Base-by-base conservation (phyloP, 306 rosid species). In the Crotalaria pallida region DNA sequence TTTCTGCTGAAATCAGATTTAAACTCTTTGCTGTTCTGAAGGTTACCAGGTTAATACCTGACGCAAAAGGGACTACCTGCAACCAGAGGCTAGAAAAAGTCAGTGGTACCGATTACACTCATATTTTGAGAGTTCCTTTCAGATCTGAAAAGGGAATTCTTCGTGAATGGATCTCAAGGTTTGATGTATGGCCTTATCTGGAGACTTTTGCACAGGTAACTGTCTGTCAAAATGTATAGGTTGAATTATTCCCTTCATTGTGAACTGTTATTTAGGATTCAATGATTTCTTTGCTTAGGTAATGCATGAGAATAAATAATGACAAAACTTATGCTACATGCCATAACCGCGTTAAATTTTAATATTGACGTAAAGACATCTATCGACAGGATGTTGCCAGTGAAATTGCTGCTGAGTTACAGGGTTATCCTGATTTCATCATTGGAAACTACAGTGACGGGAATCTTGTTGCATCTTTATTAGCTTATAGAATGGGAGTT, bases 361-460 rank as follows among this genome's bases (percentile, higher is more conserved):
- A 55, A 63, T 52, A 31, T 29, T 11, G 64, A 57, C 68, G 84
- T n/a, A n/a, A n/a, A n/a, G 74, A 74, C 58, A 38, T 36, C 13
- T 72, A 27, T 56, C 23, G 48, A 69, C 85, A 94, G 97, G 98
- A 94, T 75, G 98, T 57, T 34, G 95, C 88, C 1, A 75, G 92
- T 76, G 96, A 94, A 83, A 83, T 94, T 70, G 26, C 69, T 59
- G 98, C 96, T 29, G 92, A 90, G 87, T 79, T 94, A 71, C 92
- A 87, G 76, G 89, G 90, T 51, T 11, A 53, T 75, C 97, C 97
- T 34, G 97, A 94, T 83, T 88, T 94, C 72, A 87, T 94, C 71
- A 90, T 90, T 36, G 96, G 98, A 77, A 94, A 94, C 82, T 94
- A 94, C 83, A 94, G 96, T 80, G 98, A 94, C 6, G 98, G 96